Conservation (phyloP, 257 asterid genomes). For the Solanum chiquidenum region DNA sequence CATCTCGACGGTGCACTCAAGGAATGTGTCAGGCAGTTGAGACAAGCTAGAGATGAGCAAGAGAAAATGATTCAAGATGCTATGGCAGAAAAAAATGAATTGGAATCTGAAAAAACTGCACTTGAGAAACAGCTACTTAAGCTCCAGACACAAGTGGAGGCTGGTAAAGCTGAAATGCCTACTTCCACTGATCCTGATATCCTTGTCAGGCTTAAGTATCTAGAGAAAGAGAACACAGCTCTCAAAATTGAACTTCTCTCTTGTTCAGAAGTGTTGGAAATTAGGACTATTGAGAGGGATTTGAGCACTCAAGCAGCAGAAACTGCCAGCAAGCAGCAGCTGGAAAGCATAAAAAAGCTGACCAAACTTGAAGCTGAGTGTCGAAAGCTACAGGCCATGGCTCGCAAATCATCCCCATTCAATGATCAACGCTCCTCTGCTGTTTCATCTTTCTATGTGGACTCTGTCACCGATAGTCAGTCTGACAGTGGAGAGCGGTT, state of each 20-base stretch:
- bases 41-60: constrained; percentile 57
- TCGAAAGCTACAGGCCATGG: constrained; percentile 26
- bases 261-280: constrained; percentile 35
- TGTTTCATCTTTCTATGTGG: constrained; percentile 18
- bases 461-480: constrained; percentile 25
- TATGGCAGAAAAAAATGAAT: constrained; percentile 20
- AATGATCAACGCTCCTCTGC: constrained; percentile 21
- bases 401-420: constrained; percentile 31
- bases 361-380: constrained; percentile 52
- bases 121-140: constrained; percentile 40
- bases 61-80: constrained; percentile 37
- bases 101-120: constrained; percentile 30
- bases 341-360: constrained; percentile 51
- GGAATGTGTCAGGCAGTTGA: constrained; percentile 65
- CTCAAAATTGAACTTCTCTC: constrained; percentile 40
- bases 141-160: constrained; percentile 25
- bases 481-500: constrained; percentile 34
- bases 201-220: constrained; percentile 13
- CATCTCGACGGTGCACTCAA: constrained; percentile 79
- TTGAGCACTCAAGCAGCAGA: constrained; percentile 71
- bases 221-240: constrained; percentile 46
- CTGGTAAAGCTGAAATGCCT: constrained; percentile 12
- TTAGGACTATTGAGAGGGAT: constrained; percentile 50
- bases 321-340: constrained; percentile 64
- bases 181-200: constrained; percentile 16